Conservation (phyloP, 106 monocot genomes). For the Acorus calamus region DNA sequence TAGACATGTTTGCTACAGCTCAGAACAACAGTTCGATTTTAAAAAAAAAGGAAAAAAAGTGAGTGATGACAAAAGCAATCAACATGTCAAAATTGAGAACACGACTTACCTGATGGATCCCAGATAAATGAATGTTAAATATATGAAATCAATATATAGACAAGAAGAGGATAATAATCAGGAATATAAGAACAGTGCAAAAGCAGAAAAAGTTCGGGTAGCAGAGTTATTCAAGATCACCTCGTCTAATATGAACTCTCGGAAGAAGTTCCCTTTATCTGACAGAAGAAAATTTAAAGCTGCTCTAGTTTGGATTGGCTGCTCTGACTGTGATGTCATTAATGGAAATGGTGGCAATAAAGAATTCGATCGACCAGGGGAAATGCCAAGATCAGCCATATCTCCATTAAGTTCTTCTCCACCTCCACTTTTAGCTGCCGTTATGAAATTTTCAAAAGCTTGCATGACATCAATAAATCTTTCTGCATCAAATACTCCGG, state of each 20-base stretch:
- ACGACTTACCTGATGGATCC: too few relatives aligned
- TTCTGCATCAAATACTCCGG: constrained; percentile 94
- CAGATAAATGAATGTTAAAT: too few relatives aligned
- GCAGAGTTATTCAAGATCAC: constrained; percentile 21
- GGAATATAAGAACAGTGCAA: too few relatives aligned
- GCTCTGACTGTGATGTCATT: constrained; percentile 28
- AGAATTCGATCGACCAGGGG: constrained; percentile 32
- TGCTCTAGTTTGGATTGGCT: constrained; percentile 70
- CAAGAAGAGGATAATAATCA: too few relatives aligned
- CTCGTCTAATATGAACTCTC: constrained; percentile 97
- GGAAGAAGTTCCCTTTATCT: constrained; percentile 80
- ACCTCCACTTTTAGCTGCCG: constrained; percentile 95
- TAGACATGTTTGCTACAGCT: too few relatives aligned
- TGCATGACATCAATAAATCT: constrained; percentile 99
- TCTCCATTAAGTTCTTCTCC: constrained; percentile 76
- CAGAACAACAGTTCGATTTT: too few relatives aligned
- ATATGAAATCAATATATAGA: too few relatives aligned
- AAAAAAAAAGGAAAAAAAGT: too few relatives aligned
- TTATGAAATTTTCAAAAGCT: constrained; percentile 94
- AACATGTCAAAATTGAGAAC: too few relatives aligned
- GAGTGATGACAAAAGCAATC: too few relatives aligned
- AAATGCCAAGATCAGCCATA: constrained; percentile 74
- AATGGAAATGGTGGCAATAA: constrained; percentile 43
- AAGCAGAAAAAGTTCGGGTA: neutral
- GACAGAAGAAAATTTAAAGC: constrained; percentile 83